A percentile compares a stretch with the other conserved stretches of the same genome.
Conservation (phyloP, 345 rosid genomes). For the Pistacia integerrima region DNA sequence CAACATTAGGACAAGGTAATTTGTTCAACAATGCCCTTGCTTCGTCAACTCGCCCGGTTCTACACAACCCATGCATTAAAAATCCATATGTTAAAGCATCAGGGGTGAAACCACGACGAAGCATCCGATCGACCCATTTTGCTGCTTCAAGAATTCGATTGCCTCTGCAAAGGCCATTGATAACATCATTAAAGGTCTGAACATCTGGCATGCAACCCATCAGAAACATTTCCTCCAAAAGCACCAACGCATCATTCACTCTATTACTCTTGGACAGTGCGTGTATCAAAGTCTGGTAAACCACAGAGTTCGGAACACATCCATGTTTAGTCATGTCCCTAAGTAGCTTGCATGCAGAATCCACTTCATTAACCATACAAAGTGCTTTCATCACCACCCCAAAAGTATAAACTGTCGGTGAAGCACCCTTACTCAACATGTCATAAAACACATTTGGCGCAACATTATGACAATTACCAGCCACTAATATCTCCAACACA, state of each 20-base stretch:
- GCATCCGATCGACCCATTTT: slow-evolving; percentile 75
- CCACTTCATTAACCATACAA: slow-evolving; percentile 69
- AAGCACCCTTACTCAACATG: slow-evolving; percentile 67
- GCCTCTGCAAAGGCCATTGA: slow-evolving; percentile 64
- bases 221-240: slow-evolving; percentile 83
- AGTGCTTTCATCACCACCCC: slow-evolving; percentile 77
- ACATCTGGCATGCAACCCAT: slow-evolving; percentile 84
- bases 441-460: slow-evolving; percentile 82
- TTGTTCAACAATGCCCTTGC: slow-evolving; percentile 62
- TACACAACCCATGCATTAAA: slow-evolving; percentile 69
- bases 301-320: slow-evolving; percentile 74
- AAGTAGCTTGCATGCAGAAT: slow-evolving; percentile 65
- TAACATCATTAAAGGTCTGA: slow-evolving; percentile 78
- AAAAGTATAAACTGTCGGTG: slow-evolving; percentile 71
- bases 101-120: slow-evolving; percentile 69
- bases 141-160: slow-evolving; percentile 56
- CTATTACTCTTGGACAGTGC: slow-evolving; percentile 62
- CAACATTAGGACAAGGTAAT: slow-evolving; percentile 46
- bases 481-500: slow-evolving; percentile 65
- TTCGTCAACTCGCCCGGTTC: slow-evolving; percentile 61
- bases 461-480: slow-evolving; percentile 52
- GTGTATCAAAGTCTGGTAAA: slow-evolving; percentile 81
- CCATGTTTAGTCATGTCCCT: slow-evolving; percentile 86
- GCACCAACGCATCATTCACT: slow-evolving; percentile 66
- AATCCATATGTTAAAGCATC: slow-evolving; percentile 64